phyloP scores from a whole-genome alignment of 495 filamentous ascomycete species.

The Podospora conica region DNA sequence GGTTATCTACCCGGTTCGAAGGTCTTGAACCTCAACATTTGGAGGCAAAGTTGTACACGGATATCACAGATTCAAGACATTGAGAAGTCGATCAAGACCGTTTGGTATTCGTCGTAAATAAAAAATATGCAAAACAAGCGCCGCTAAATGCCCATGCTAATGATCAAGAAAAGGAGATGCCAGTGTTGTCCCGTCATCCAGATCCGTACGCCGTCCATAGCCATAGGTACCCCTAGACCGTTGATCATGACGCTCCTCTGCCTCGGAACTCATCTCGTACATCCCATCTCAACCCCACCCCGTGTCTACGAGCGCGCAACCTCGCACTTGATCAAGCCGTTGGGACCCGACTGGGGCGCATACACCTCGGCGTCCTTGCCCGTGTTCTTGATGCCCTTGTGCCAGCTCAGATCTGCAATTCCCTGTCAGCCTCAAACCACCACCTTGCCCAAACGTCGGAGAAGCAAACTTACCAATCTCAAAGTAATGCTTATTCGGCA shows the following conservation, averaged over 20 bases:
- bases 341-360: constrained; percentile 85
- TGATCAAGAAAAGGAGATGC: background rate
- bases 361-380: constrained; percentile 96
- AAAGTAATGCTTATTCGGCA: constrained; percentile 99
- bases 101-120: background rate
- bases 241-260: background rate
- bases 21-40: too few species aligned
- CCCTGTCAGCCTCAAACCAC: background rate
- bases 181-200: background rate
- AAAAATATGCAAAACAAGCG: background rate
- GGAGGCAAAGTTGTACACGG: background rate
- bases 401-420: constrained; percentile 79
- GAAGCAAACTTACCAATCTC: constrained; percentile 69
- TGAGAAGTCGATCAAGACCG: background rate
- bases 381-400: constrained; percentile 94
- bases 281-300: background rate
- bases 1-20: too few species aligned
- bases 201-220: background rate
- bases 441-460: background rate
- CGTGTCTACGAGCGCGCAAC: constrained; percentile 54
- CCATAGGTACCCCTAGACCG: background rate
- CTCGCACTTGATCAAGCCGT: constrained; percentile 93
- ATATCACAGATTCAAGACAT: background rate
- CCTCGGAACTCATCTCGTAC: background rate
- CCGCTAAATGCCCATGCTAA: background rate